These are phyloP conservation scores for Endotrypanum monterogeii DNA, from an alignment of 208 protist genomes.

Conservation along the genomic window DNA sequence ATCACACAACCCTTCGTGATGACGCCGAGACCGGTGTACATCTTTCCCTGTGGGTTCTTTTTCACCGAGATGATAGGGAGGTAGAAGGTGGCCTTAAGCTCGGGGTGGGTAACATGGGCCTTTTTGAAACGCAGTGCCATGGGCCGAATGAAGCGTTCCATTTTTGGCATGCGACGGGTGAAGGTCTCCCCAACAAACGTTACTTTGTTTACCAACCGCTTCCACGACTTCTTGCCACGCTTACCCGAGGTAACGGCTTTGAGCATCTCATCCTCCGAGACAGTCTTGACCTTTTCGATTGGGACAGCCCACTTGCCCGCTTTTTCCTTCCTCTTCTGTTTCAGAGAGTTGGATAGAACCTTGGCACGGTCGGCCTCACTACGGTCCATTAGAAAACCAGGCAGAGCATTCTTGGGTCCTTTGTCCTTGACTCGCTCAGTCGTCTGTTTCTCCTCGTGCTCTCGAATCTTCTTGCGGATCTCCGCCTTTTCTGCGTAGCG, in stretches of 20 bases:
- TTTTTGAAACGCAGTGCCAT: slow-evolving; percentile 99
- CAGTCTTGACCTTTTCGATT: slow-evolving; percentile 98
- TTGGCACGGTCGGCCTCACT: slow-evolving; percentile 96
- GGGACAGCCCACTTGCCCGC: slow-evolving; percentile 99
- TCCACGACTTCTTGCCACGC: slow-evolving; percentile 98
- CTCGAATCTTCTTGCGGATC: slow-evolving; percentile 99
- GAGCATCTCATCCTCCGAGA: slow-evolving; percentile 99
- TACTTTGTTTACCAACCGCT: slow-evolving; percentile 99
- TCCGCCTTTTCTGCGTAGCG: slow-evolving; percentile 99
- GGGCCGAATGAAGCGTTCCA: slow-evolving; percentile 99
- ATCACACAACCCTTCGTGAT: slow-evolving; percentile 99
- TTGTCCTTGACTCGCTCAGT: slow-evolving; percentile 95
- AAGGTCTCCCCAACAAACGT: slow-evolving; percentile 99
- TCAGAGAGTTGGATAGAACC: slow-evolving; percentile 99
- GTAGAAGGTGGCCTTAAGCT: slow-evolving; percentile 99
- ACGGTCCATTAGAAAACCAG: slow-evolving; percentile 99
- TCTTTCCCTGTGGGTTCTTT: slow-evolving; percentile 99
- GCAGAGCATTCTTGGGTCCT: slow-evolving; percentile 96
- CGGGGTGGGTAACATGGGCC: slow-evolving; percentile 99
- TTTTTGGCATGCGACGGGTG: slow-evolving; percentile 99
- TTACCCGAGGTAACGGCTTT: slow-evolving; percentile 96
- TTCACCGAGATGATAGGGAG: slow-evolving; percentile 99
- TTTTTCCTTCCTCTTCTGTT: slow-evolving; percentile 99
- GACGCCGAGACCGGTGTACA: slow-evolving; percentile 99
- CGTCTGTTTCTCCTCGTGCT: slow-evolving; percentile 97